Evolutionary conservation across 768 basidiomycete species (phyloP).

Genomic region (Mycena rebaudengoi): DNA sequence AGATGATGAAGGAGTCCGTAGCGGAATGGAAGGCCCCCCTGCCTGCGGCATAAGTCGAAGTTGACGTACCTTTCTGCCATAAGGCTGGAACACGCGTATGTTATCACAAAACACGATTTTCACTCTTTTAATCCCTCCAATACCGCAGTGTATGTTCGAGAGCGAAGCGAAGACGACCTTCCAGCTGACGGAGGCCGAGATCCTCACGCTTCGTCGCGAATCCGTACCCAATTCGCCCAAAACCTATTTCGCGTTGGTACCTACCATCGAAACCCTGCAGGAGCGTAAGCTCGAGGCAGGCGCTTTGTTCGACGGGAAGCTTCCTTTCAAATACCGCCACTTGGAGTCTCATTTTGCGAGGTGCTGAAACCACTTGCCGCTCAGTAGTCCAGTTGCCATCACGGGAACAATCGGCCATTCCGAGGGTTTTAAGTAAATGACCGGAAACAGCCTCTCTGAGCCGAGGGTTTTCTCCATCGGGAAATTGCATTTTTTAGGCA

Average conservation of each 20-base stretch:
- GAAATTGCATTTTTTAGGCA: too few species aligned
- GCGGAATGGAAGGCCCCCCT: background rate
- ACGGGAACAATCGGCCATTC: too few species aligned
- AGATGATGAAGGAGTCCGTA: background rate
- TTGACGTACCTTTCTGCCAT: background rate
- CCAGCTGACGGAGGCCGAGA: constrained; percentile 9
- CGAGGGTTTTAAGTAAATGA: too few species aligned
- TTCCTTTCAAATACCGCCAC: too few species aligned
- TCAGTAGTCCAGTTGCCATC: too few species aligned
- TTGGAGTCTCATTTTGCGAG: too few species aligned
- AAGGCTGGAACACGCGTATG: background rate
- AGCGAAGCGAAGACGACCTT: constrained; percentile 16
- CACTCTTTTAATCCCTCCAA: background rate
- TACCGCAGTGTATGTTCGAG: constrained; percentile 10
- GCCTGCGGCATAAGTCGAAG: background rate
- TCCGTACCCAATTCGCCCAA: background rate
- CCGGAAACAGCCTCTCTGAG: too few species aligned
- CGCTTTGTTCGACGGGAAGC: background rate
- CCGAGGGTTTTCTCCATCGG: too few species aligned
- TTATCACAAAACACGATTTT: background rate
- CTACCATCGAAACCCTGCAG: background rate
- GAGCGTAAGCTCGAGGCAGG: constrained; percentile 11
- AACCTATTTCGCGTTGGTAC: constrained; percentile 10
- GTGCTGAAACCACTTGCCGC: too few species aligned
- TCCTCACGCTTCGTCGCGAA: constrained; percentile 14